These are phyloP conservation scores for Alternaria ethzedia DNA, from an alignment of 2,329 filamentous ascomycete species.

Conservation along the genomic window DNA sequence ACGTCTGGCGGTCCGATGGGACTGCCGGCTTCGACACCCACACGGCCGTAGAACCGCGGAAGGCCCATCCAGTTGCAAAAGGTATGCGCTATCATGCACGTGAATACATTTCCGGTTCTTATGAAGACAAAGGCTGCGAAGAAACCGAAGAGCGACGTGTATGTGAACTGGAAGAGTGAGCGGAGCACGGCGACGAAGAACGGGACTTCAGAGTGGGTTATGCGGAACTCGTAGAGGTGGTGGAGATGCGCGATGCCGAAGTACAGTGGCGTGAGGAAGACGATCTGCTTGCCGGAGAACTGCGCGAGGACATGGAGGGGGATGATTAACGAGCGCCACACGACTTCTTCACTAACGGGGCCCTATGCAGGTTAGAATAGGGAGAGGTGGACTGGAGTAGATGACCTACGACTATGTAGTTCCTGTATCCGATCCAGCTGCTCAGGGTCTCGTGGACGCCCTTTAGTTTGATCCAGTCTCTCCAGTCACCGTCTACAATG, in stretches of 20 bases:
- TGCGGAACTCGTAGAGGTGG: conserved; percentile 92
- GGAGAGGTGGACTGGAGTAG: background rate
- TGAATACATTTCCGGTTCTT: conserved; percentile 80
- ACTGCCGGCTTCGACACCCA: conserved; percentile 61
- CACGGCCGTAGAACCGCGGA: conserved; percentile 81
- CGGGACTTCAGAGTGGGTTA: conserved; percentile 76
- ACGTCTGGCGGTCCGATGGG: conserved; percentile 46
- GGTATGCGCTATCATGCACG: conserved; percentile 76
- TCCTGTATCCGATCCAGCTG: conserved; percentile 85
- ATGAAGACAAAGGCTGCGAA: conserved; percentile 90
- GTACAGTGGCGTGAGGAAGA: conserved; percentile 84
- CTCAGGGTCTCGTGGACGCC: conserved; percentile 64
- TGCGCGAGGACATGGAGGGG: conserved; percentile 78
- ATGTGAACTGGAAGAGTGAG: conserved; percentile 82
- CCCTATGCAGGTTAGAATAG: conserved; percentile 54
- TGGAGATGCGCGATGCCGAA: conserved; percentile 94
- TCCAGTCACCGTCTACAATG: conserved; percentile 73
- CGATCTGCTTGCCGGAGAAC: conserved; percentile 60
- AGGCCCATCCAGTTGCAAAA: conserved; percentile 95
- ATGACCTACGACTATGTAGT: conserved; percentile 77
- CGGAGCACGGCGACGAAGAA: conserved; percentile 68
- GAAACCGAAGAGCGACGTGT: conserved; percentile 92
- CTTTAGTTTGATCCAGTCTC: conserved; percentile 64
- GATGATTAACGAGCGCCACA: conserved; percentile 87
- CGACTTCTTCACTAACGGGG: conserved; percentile 88